Base-by-base conservation (phyloP, 148 eudicot species). In the Diospyros kaki region DNA sequence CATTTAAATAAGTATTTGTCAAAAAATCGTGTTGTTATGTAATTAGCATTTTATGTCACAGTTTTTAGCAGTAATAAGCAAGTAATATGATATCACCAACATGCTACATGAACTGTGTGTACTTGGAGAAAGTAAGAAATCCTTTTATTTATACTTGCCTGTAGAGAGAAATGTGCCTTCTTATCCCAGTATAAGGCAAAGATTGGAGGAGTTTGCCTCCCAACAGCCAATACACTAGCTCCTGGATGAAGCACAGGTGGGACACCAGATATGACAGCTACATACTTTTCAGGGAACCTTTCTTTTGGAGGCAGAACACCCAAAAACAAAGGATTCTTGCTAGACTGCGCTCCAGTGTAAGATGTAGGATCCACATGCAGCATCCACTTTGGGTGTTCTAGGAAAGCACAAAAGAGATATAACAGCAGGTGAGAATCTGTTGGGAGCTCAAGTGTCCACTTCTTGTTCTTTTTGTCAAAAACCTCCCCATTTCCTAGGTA, bases 351-450 rank as follows among this genome's bases (percentile, higher is more conserved):
- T 76, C 98, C 97, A 74, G 98, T 91, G 83, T 90, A 90, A 43
- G 92, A 80, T 59, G 95, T 79, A 52, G 98, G 96, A 82, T 94
- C 98, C 75, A 84, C 89, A 79, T 92, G 97, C 73, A 94, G 87
- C 97, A 90, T 84, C 98, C 97, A 94, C 69, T 89, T 90, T 9
- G 98, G 98, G 77, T 90, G 86, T 82, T 94, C 97, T 81, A 94
- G 60, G 80, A 94, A 92, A 56, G 97, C 98, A 84, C 96, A 92
- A 77, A 94, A 90, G 38, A 94, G 82, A 85, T 94, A 94, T 41
- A 92, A 73, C 65, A 94, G 96, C 84, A 94, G 80, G 80, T 92
- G 96, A 64, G 94, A 92, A 77, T 94, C 98, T 10, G 92, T 81
- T 17, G 97, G 98, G 76, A 90, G 96, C 82, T 94, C 98, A 73